Base-by-base conservation (phyloP, 1,284 basidiomycete genomes). In the Ustilago hordei region DNA sequence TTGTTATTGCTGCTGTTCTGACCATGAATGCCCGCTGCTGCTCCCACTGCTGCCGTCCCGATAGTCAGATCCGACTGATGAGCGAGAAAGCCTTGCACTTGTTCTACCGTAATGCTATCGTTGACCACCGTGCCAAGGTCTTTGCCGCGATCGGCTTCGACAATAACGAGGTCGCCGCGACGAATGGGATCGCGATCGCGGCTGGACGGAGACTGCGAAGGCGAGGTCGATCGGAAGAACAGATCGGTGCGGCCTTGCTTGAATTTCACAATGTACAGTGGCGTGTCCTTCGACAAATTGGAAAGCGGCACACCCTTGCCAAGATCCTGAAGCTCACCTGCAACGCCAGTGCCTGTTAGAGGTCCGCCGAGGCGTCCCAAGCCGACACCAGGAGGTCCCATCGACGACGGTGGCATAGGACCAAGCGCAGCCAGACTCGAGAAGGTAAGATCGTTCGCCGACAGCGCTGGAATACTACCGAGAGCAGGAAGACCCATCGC, bases 251-350 rank as follows among this genome's bases (percentile, higher is more conserved):
- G 91, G 0, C 94, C 94, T 0, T 95, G 95, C 88, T 98, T 98
- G 89, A 99, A 99, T 84, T 97, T 93, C 81, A 98, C 93, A 81
- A 98, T 95, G 89, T 91, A 98, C 6, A 98, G 89, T n/a, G 93
- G 93, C 88, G 93, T 94, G 31, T 91, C 91, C 17, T 91, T 87
- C 0, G 94, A 92, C 35, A 99, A 91, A 35, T 91, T 88, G 81
- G 92, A 91, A 17, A 98, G 89, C 0, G 95, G 94, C 0, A 98
- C 90, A 19, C 95, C 95, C 83, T 93, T 93, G 55, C 95, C 95
- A 13, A 97, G 91, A 28, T 95, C 93, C 55, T 69, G 74, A 66
- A 80, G 64, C n/a, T 59, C 70, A 19, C 61, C 59, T 15, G 64
- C 34, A 11, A 60, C 54, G 39, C 70, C 64, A 47, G 60, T 48